Evolutionary conservation across 164 flowering plant species (phyloP).

Genomic region (Nymphaea colorata): DNA sequence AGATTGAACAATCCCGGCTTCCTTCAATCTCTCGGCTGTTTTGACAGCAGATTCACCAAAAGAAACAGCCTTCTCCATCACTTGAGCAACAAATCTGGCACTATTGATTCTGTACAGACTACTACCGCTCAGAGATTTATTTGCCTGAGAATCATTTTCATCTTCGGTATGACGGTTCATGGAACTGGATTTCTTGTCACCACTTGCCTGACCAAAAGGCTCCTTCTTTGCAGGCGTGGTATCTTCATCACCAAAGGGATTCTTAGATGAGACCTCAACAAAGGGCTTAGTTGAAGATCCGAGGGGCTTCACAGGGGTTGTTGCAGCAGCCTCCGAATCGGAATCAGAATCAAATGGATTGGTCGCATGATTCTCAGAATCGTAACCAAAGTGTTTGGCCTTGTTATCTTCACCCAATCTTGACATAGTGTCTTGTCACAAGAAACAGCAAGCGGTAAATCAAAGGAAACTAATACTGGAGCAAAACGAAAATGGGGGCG

Average conservation of each 20-base stretch:
- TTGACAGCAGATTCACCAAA: slow-evolving; percentile 1
- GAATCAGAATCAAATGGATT: slow-evolving; percentile 65
- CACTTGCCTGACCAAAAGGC: background rate
- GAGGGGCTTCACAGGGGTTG: slow-evolving; percentile 15
- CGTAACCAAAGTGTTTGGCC: slow-evolving; percentile 29
- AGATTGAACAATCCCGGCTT: slow-evolving; percentile 18
- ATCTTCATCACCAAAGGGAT: slow-evolving; percentile 41
- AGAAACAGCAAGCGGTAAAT: background rate
- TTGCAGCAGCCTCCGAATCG: slow-evolving; percentile 31
- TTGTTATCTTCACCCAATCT: background rate
- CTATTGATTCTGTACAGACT: background rate
- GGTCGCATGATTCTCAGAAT: slow-evolving; percentile 21
- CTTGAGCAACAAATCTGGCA: slow-evolving; percentile 1
- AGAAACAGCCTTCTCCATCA: slow-evolving; percentile 2
- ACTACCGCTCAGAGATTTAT: background rate
- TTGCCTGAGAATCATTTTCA: background rate
- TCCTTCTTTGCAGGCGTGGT: slow-evolving; percentile 1
- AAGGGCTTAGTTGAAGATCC: slow-evolving; percentile 43
- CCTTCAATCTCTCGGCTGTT: slow-evolving; percentile 2
- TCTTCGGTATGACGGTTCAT: background rate
- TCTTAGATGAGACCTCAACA: slow-evolving; percentile 15
- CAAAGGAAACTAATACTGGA: background rate
- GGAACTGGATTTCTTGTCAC: background rate
- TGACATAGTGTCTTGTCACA: background rate
- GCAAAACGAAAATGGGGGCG: background rate